These are phyloP conservation scores for Kalmusia sp. DNA, from an alignment of 2,329 filamentous ascomycete species.

Conservation along the genomic window DNA sequence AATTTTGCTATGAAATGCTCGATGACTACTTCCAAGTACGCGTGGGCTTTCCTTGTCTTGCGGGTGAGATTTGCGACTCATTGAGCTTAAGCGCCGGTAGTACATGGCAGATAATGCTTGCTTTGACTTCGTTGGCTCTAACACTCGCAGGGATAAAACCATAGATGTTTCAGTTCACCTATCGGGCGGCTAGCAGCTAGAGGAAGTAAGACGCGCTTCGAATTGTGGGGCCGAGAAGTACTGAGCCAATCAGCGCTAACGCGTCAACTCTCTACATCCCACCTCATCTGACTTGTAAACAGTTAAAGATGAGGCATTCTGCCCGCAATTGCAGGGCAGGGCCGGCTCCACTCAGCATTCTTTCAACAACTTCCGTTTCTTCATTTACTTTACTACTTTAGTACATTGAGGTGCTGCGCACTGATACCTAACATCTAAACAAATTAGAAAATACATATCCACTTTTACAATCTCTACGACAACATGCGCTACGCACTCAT, in stretches of 20 bases:
- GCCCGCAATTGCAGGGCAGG: slow-evolving; percentile 8
- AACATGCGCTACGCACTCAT: slow-evolving; percentile 15
- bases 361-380: slow-evolving; percentile 8
- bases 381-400: slow-evolving; percentile 8
- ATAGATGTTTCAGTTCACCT: slow-evolving; percentile 6
- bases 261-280: background rate
- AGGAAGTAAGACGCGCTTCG: background rate
- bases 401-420: slow-evolving; percentile 15
- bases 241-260: slow-evolving; percentile 7
- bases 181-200: slow-evolving; percentile 6
- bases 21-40: no score
- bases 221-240: background rate
- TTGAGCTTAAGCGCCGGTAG: no score
- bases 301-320: slow-evolving; percentile 9
- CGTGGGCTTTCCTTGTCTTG: no score
- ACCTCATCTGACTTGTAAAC: slow-evolving; percentile 1
- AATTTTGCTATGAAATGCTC: no score
- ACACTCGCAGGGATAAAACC: background rate
- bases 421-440: slow-evolving; percentile 4
- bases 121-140: background rate
- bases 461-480: background rate
- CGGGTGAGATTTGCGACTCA: no score
- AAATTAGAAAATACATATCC: background rate
- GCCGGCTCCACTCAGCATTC: slow-evolving; percentile 15
- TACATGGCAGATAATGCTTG: no score